Percentiles rank a stretch among this genome's conserved stretches.
phyloP scores from a whole-genome alignment of 257 asterid genomes.

The Schizonepeta tenuifolia region DNA sequence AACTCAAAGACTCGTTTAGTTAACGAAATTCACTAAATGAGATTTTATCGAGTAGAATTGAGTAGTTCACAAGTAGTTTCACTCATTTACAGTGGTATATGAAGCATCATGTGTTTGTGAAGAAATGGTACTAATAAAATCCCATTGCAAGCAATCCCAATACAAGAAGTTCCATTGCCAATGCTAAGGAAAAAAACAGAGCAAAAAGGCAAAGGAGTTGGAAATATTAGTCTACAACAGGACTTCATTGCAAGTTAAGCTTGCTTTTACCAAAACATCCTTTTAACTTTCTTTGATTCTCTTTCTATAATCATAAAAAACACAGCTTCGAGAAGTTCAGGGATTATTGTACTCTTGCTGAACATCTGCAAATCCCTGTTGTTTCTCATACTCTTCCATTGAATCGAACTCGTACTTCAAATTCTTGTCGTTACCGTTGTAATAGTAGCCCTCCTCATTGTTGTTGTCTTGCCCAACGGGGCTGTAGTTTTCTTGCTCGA shows the following conservation, averaged over 20 bases:
- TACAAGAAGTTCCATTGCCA: conserved; percentile 28
- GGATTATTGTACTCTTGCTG: conserved; percentile 47
- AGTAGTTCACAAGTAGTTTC: no score
- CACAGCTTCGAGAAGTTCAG: conserved; percentile 27
- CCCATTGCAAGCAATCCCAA: neutral
- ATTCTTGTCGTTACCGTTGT: conserved; percentile 31
- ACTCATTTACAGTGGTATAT: no score
- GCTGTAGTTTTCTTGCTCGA: conserved; percentile 33
- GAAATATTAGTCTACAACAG: conserved; percentile 26
- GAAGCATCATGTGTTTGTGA: no score
- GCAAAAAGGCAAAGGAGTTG: conserved; percentile 21
- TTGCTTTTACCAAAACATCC: neutral
- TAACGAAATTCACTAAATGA: neutral
- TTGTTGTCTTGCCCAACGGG: conserved; percentile 23
- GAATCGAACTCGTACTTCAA: conserved; percentile 64
- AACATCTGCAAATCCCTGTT: conserved; percentile 47
- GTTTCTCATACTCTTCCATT: conserved; percentile 63
- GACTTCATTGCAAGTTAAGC: conserved; percentile 9
- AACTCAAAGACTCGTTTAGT: no score
- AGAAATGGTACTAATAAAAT: neutral
- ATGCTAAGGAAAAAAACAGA: conserved; percentile 10
- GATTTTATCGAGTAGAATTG: no score
- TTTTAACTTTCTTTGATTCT: neutral
- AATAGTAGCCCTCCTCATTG: conserved; percentile 37
- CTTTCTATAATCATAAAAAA: neutral